Evolutionary conservation across 345 rosid species (phyloP).

Genomic region (Murraya paniculata): DNA sequence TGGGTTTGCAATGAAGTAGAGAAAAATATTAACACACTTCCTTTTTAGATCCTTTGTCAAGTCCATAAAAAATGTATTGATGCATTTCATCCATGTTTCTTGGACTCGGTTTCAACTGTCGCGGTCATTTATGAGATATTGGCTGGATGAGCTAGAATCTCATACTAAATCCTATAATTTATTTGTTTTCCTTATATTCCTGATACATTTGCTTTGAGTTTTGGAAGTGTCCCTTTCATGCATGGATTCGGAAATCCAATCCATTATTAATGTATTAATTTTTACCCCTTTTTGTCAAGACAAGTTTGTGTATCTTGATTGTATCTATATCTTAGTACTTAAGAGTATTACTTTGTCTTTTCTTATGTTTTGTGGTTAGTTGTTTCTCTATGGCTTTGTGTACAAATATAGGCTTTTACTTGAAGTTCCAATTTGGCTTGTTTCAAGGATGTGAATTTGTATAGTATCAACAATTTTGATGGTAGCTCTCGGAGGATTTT

Average conservation of each 20-base stretch:
- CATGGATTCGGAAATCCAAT: slow-evolving; percentile 18
- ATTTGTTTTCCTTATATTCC: neutral
- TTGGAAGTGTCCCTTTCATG: slow-evolving; percentile 16
- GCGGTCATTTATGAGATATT: neutral
- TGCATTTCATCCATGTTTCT: neutral
- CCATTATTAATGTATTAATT: neutral
- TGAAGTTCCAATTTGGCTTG: neutral
- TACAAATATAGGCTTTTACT: slow-evolving; percentile 1
- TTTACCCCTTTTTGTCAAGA: slow-evolving; percentile 11
- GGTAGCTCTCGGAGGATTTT: neutral
- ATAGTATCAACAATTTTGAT: neutral
- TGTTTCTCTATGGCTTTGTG: slow-evolving; percentile 1
- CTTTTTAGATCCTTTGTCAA: neutral
- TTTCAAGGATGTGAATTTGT: neutral
- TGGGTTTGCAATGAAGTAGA: neutral
- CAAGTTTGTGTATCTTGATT: slow-evolving; percentile 7
- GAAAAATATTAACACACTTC: neutral
- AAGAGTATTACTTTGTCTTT: slow-evolving; percentile 17
- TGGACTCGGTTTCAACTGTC: slow-evolving; percentile 4
- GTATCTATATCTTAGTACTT: neutral
- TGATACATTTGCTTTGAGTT: neutral
- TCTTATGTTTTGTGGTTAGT: slow-evolving; percentile 14
- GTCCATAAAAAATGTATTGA: neutral
- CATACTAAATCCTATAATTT: neutral
- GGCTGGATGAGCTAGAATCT: slow-evolving; percentile 10